Conservation (phyloP, 805 yeast species). For the Candida awuae region DNA sequence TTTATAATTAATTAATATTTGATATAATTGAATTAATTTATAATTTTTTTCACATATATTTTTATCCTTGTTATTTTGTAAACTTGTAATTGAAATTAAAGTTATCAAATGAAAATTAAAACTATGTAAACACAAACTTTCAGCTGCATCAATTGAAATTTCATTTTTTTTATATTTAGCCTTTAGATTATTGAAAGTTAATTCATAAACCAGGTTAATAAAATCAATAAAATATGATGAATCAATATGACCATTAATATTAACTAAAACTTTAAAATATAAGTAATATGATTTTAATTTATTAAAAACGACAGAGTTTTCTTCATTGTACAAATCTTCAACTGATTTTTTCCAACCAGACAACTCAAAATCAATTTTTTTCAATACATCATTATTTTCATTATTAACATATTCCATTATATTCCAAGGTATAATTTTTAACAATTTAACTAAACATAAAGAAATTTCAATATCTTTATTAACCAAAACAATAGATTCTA, state of each 20-base stretch:
- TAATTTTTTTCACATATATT: conserved; percentile 11
- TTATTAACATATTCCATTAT: conserved; percentile 18
- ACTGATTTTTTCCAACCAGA: conserved; percentile 21
- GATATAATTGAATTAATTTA: conserved; percentile 21
- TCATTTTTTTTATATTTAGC: conserved; percentile 10
- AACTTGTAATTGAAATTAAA: conserved; percentile 20
- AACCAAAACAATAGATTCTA: conserved; percentile 29
- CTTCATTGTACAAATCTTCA: conserved; percentile 16
- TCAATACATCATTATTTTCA: conserved; percentile 13
- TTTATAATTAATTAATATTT: conserved; percentile 17
- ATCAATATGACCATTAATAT: conserved; percentile 15
- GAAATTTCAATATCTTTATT: conserved; percentile 30
- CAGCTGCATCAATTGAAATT: conserved; percentile 19
- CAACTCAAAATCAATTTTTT: conserved; percentile 19
- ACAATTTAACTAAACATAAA: conserved; percentile 26
- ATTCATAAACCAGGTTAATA: conserved; percentile 19
- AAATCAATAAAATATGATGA: conserved; percentile 18
- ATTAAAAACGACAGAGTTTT: conserved; percentile 19
- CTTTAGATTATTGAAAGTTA: conserved; percentile 15
- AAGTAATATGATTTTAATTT: conserved; percentile 26
- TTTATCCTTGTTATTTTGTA: conserved; percentile 15
- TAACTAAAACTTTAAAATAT: conserved; percentile 24
- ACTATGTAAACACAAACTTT: conserved; percentile 24
- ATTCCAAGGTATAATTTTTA: conserved; percentile 27
- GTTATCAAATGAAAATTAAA: conserved; percentile 27